A percentile compares a stretch with the other conserved stretches of the same genome.
Conservation (phyloP, 192 early-diverging fungal species). For the Jimgerdemannia lactiflua region DNA sequence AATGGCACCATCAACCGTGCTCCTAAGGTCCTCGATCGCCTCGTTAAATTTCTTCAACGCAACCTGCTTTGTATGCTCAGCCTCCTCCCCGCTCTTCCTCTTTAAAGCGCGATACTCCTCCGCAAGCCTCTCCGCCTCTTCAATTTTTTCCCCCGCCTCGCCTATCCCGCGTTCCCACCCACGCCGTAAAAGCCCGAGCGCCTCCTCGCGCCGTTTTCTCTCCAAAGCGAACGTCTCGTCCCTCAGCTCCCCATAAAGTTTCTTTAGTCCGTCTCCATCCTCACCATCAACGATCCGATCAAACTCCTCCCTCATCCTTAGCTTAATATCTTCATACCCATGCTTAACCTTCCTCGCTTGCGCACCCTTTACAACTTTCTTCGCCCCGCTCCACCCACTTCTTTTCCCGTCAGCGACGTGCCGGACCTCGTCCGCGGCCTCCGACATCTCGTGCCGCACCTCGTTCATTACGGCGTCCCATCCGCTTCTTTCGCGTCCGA, state of each 20-base stretch:
- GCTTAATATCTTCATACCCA: neutral
- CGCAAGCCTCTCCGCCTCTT: slow-evolving; percentile 8
- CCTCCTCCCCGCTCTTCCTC: slow-evolving; percentile 15
- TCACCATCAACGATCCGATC: neutral
- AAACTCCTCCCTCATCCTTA: neutral
- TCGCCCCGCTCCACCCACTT: too few species aligned
- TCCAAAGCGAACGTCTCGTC: neutral
- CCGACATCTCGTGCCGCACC: neutral
- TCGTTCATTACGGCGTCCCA: neutral
- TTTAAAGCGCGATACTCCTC: slow-evolving; percentile 4
- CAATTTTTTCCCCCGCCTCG: slow-evolving; percentile 8
- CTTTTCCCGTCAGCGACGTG: neutral
- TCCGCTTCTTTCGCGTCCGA: neutral
- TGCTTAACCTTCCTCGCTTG: neutral
- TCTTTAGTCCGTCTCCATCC: neutral
- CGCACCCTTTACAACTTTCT: neutral
- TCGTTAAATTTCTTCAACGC: slow-evolving; percentile 1
- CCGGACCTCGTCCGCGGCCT: neutral
- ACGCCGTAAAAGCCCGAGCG: neutral
- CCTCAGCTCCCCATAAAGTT: neutral
- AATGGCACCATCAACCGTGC: slow-evolving; percentile 13
- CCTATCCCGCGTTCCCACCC: slow-evolving; percentile 1
- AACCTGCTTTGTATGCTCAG: slow-evolving; percentile 16
- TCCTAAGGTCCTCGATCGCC: slow-evolving; percentile 12
- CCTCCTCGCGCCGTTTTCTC: neutral